Evolutionary conservation across 441 rosid genomes (phyloP).

Genomic region (Syzygium malaccense): DNA sequence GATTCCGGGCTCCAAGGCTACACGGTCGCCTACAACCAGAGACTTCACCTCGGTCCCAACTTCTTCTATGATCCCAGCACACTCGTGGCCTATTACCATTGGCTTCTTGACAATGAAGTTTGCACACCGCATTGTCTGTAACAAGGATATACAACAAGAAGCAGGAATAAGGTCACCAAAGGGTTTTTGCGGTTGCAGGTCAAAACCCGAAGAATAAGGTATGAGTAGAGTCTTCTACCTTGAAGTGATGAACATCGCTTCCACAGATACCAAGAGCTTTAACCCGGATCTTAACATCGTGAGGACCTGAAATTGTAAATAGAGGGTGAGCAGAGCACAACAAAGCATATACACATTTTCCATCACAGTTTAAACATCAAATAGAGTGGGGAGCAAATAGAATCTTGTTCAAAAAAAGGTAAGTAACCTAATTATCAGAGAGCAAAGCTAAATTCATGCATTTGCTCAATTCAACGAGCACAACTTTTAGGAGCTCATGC

Average conservation of each 20-base stretch:
- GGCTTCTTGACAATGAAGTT: conserved; percentile 86
- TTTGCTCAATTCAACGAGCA: not conserved
- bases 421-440: not conserved
- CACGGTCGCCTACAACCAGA: conserved; percentile 63
- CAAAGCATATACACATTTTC: not conserved
- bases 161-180: not conserved
- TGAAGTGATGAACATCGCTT: conserved; percentile 97
- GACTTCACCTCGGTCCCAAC: conserved; percentile 66
- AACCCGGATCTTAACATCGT: conserved; percentile 80
- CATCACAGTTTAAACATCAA: not conserved
- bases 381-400: not conserved
- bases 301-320: conserved; percentile 43
- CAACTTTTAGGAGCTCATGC: not conserved
- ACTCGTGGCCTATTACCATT: conserved; percentile 97
- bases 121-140: conserved; percentile 68
- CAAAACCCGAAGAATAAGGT: not conserved
- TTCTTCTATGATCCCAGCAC: conserved; percentile 85
- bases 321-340: not conserved
- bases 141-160: not conserved
- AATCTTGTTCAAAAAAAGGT: not conserved
- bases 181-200: not conserved
- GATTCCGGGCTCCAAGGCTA: conserved; percentile 90
- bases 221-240: conserved; percentile 33
- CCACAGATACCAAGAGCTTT: conserved; percentile 98
- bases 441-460: not conserved